Evolutionary conservation across 768 basidiomycete species (phyloP), one percentile per base, ranked within the genome.

Genomic region (Termitomyces sp.): DNA sequence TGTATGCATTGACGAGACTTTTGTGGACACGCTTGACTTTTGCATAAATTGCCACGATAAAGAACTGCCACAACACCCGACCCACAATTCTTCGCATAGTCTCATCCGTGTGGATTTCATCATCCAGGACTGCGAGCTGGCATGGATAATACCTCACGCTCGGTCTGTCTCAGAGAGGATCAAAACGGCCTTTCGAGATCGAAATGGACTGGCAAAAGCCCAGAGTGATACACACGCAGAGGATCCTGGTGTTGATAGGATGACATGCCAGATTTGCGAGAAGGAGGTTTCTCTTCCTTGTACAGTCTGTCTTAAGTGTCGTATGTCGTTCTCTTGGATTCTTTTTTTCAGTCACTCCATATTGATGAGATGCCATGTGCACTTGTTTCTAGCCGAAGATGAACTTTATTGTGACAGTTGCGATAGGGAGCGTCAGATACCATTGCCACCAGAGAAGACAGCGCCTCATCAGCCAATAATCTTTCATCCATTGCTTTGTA

Each of bases 31-130:
- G 16, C 27, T 55, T 18, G 54, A 55, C 47, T 38, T 55, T 15
- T 55, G 54, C 23, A 22, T 50, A 7, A 33, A 35, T 11, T 55
- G 47, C 32, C 31, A 50, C 16, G 18, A 50, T 15, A 25, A 22
- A 2, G 23, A 41, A 18, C 18, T 55, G 1, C 41, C 47, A 22
- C 3, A 27, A 18, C 54, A 50, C n/a, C 22, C 20, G 3, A 44
- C 40, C 2, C 54, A 55, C 16, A 50, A 36, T 18, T 27, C 41
- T 3, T 55, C 54, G 0, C 54, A 55, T 41, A 55, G 47, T 27
- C 40, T 55, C 11, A 33, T 55, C 18, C 41, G 47, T 6, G 47
- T 22, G 32, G 41, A 49, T 27, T 41, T 32, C 22, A 23, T 49
- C n/a, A 29, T 54, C 12, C 54, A 55, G 15, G 39, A 49, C 25